Evolutionary conservation across 2,329 filamentous ascomycete species (phyloP).

Genomic region (Plectosphaerella sp.): DNA sequence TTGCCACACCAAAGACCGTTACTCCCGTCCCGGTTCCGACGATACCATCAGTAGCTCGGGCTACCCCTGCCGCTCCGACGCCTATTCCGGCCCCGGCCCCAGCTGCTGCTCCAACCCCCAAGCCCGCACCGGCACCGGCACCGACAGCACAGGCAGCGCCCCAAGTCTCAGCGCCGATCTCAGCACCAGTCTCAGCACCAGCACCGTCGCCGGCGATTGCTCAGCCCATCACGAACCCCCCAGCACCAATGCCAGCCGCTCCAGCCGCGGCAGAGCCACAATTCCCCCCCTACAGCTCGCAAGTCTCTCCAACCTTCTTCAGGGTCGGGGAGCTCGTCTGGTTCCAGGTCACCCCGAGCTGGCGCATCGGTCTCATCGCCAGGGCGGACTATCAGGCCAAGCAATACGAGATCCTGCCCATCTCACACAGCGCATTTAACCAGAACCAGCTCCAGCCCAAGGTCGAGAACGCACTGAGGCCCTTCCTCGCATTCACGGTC

Average conservation of each 20-base stretch:
- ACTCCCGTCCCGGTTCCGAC: conserved; percentile 8
- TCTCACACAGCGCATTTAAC: conserved; percentile 31
- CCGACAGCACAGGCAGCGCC: neutral
- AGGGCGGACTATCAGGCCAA: conserved; percentile 17
- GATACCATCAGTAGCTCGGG: no score
- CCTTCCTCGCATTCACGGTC: conserved; percentile 48
- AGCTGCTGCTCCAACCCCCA: neutral
- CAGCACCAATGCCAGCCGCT: neutral
- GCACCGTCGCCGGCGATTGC: neutral
- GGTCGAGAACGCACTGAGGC: conserved; percentile 36
- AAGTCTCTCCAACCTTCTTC: conserved; percentile 27
- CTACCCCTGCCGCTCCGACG: conserved; percentile 1
- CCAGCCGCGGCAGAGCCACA: neutral
- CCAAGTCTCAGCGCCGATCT: neutral
- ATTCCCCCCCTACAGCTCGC: neutral
- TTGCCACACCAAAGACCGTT: neutral
- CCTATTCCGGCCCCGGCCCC: conserved; percentile 4
- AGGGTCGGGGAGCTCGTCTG: conserved; percentile 46
- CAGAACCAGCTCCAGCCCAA: conserved; percentile 32
- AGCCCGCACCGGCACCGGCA: neutral
- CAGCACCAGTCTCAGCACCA: neutral
- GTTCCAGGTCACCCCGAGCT: conserved; percentile 41
- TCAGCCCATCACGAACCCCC: conserved; percentile 4
- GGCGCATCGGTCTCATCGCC: conserved; percentile 43
- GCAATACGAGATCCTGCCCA: conserved; percentile 30